Evolutionary conservation across 352 stramenopile genomes (phyloP).

Genomic region (Phytopythium mirpurense): DNA sequence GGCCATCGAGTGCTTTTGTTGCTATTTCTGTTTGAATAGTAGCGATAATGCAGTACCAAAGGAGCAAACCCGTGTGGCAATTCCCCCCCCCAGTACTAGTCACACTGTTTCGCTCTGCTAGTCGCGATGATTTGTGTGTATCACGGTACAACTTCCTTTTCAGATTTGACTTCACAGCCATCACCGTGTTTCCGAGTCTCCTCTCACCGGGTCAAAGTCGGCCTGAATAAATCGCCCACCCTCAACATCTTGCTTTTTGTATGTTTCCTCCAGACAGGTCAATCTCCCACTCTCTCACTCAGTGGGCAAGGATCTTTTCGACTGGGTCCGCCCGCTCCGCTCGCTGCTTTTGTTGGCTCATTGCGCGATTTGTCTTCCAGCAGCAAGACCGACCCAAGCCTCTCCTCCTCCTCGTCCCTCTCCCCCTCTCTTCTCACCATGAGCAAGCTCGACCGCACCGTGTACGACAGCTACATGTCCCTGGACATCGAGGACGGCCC

Average conservation of each 20-base stretch:
- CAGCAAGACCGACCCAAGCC: conserved; percentile 6
- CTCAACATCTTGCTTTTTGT: neutral
- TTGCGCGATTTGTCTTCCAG: conserved; percentile 60
- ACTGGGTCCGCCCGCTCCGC: neutral
- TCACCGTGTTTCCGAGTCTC: neutral
- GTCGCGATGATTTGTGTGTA: neutral
- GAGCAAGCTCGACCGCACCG: conserved; percentile 77
- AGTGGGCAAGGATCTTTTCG: neutral
- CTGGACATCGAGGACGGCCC: conserved; percentile 38
- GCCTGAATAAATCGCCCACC: neutral
- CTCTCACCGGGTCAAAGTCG: neutral
- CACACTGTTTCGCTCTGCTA: too few relatives aligned
- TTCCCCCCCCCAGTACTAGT: too few relatives aligned
- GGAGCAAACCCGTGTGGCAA: too few relatives aligned
- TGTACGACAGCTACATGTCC: conserved; percentile 80
- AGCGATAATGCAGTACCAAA: too few relatives aligned
- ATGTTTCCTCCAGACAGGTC: neutral
- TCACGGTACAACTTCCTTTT: neutral
- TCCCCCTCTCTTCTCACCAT: conserved; percentile 36
- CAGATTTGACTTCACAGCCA: neutral
- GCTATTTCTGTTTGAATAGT: too few relatives aligned
- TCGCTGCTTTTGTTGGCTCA: conserved; percentile 38
- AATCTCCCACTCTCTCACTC: conserved; percentile 1
- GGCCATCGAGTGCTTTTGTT: too few relatives aligned
- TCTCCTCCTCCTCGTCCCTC: conserved; percentile 1